Evolutionary conservation across 75 land plant genomes (phyloP), one percentile per base, ranked within the genome.

Genomic region (Adiantum capillusveneris): DNA sequence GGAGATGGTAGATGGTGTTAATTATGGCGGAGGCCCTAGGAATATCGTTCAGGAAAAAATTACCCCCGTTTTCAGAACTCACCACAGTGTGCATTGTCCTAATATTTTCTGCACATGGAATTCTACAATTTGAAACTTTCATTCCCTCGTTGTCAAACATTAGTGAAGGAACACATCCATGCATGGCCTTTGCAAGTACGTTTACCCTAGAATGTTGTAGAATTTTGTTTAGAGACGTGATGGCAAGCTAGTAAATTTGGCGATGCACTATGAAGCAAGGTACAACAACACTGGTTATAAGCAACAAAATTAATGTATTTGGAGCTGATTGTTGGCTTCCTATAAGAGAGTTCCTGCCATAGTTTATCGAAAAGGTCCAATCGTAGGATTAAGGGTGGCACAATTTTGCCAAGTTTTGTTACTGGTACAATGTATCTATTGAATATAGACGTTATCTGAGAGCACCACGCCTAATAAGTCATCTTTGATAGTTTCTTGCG

Each of bases 201-300:
- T n/a, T n/a, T 34, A 34, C 9, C 37, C 9, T 9, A 19, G 29
- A 20, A 11, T 65, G 46, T 21, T 56, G 17, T 74, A 19, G 62
- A 90, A 90, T 84, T 90, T 25, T 90, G 84, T 68, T 54, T 90
- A 60, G 96, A 90, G 73, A 53, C 75, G 6, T n/a, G n/a, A n/a
- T 67, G 80, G 43, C 59, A 71, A 57, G 85, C 81, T 12, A 80
- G 76, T 14, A 75, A 69, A 45, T 20, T 90, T 29, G 90, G 84
- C 13, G 82, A 90, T 42, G 82, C 76, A 27, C 65, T 90, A 56
- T 78, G 68, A n/a, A 57, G 77, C 13, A 81, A 70, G 84, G 95
- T 85, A 64, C 6, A 30, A 16, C 18, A 11, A 31, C 9, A 34
- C 7, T 5, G 3, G 37, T 34, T 34, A 34, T 34, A 34, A 34